phyloP scores from a whole-genome alignment of 495 filamentous ascomycete genomes.

The Trichocladium antarcticum region DNA sequence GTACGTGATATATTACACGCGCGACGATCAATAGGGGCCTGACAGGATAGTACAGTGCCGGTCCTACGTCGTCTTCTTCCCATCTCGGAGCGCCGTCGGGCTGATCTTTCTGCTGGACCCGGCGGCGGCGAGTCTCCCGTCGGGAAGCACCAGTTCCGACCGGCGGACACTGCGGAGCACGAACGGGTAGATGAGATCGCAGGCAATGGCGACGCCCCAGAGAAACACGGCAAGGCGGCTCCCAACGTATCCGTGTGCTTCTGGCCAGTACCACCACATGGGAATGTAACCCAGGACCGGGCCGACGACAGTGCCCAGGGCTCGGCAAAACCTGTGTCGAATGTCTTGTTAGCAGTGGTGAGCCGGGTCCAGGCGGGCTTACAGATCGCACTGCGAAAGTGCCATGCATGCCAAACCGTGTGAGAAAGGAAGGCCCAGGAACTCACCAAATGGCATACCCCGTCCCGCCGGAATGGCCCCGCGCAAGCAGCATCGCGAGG shows the following conservation, averaged over 20 bases:
- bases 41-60: no score
- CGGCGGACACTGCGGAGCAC: constrained; percentile 25
- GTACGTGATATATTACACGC: no score
- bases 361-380: background rate
- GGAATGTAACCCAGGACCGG: constrained; percentile 22
- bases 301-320: constrained; percentile 29
- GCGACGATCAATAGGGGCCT: no score
- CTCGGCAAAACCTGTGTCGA: constrained; percentile 24
- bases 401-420: background rate
- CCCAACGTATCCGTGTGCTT: constrained; percentile 31
- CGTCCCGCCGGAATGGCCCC: constrained; percentile 33
- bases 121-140: constrained; percentile 18
- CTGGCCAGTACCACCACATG: constrained; percentile 34
- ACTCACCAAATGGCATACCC: constrained; percentile 35
- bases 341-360: no score
- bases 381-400: background rate
- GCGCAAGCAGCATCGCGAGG: constrained; percentile 27
- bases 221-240: constrained; percentile 28
- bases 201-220: constrained; percentile 22
- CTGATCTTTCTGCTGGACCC: background rate
- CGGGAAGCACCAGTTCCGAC: constrained; percentile 22
- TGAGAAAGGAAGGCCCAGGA: background rate
- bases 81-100: background rate
- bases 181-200: constrained; percentile 32
- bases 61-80: background rate